Evolutionary conservation across 2,329 filamentous ascomycete genomes (phyloP).

Genomic region (Colletotrichum coccodes): DNA sequence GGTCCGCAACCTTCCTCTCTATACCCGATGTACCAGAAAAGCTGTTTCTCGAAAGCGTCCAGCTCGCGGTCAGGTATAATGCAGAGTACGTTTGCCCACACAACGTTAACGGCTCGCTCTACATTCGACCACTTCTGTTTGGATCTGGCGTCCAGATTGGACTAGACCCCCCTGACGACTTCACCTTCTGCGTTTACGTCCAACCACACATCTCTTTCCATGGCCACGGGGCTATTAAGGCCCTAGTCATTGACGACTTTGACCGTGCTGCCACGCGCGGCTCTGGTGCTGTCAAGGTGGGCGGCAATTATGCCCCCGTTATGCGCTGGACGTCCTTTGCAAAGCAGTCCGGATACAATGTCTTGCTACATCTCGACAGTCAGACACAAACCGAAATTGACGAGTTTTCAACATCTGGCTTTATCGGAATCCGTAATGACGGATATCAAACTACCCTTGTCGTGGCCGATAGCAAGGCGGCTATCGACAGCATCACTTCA

Average conservation of each 20-base stretch:
- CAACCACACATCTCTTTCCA: constrained; percentile 69
- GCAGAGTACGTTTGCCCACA: constrained; percentile 75
- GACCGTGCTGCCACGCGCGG: constrained; percentile 75
- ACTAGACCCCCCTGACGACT: constrained; percentile 60
- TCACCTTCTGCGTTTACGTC: constrained; percentile 71
- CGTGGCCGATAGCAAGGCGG: neutral
- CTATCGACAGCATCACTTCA: neutral
- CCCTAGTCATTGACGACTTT: constrained; percentile 74
- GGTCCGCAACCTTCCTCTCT: constrained; percentile 53
- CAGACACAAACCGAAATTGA: constrained; percentile 71
- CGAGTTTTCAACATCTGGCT: constrained; percentile 75
- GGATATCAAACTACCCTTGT: constrained; percentile 53
- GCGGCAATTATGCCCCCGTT: constrained; percentile 51
- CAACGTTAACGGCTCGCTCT: constrained; percentile 71
- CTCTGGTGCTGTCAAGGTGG: constrained; percentile 73
- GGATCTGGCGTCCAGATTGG: constrained; percentile 45
- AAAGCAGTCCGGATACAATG: constrained; percentile 69
- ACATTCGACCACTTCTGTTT: constrained; percentile 74
- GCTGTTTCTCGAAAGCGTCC: constrained; percentile 67
- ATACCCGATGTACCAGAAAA: constrained; percentile 70
- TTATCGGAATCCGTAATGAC: constrained; percentile 69
- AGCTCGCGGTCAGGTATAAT: constrained; percentile 71
- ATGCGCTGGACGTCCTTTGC: constrained; percentile 74
- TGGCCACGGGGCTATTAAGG: constrained; percentile 56
- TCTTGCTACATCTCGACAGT: constrained; percentile 76